These are phyloP conservation scores for Cicer cuneatum DNA, from an alignment of 306 rosid species.

Conservation along the genomic window DNA sequence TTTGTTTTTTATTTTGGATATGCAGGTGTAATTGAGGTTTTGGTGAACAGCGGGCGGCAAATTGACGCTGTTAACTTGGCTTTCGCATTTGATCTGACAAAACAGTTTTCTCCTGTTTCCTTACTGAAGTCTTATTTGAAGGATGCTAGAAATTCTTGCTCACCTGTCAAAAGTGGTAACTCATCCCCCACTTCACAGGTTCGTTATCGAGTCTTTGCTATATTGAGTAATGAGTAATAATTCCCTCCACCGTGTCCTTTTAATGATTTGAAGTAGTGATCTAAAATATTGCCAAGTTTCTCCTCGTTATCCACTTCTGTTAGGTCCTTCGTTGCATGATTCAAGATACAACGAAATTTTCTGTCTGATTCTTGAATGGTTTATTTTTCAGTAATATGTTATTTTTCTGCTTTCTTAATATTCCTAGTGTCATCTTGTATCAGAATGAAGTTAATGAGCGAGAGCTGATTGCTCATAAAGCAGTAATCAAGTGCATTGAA, in stretches of 20 bases:
- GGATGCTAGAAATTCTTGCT: constrained; percentile 82
- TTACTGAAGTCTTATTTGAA: constrained; percentile 86
- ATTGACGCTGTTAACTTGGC: constrained; percentile 97
- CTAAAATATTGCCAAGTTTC: constrained; percentile 11
- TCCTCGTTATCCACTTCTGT: background rate
- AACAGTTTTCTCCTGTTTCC: constrained; percentile 78
- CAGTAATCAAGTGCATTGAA: constrained; percentile 83
- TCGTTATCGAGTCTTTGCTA: constrained; percentile 21
- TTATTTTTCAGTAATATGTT: background rate
- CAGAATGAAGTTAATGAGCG: constrained; percentile 93
- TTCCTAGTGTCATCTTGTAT: constrained; percentile 41
- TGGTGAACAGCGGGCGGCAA: constrained; percentile 88
- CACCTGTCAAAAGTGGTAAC: constrained; percentile 77
- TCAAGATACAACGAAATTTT: no score
- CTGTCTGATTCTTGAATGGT: background rate
- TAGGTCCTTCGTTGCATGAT: no score
- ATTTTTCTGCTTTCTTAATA: background rate
- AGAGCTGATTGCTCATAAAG: constrained; percentile 88
- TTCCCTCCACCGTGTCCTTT: constrained; percentile 16
- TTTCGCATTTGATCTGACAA: constrained; percentile 83
- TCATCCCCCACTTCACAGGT: constrained; percentile 85
- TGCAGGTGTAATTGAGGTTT: constrained; percentile 85
- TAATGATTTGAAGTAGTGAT: constrained; percentile 36
- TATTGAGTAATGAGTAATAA: constrained; percentile 14
- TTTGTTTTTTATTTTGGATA: constrained; percentile 37